phyloP scores from a whole-genome alignment of 2,329 filamentous ascomycete species.

The Aureobasidium leucospermi region DNA sequence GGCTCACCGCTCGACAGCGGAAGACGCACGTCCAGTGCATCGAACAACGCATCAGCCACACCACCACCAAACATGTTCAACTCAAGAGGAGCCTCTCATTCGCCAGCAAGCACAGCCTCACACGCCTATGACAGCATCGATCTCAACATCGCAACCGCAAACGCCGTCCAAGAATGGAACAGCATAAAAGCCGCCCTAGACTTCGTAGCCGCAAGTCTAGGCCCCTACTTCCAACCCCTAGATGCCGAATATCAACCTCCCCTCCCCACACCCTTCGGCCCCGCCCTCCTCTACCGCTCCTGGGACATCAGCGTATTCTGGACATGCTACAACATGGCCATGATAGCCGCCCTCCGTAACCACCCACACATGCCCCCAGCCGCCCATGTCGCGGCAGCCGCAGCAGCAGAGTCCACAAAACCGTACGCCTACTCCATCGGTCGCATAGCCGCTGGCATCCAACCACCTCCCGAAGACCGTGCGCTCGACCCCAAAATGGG shows the following conservation, averaged over 20 bases:
- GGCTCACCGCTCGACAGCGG: constrained; percentile 23
- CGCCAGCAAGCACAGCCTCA: constrained; percentile 8
- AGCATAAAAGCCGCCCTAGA: constrained; percentile 65
- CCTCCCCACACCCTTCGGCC: constrained; percentile 68
- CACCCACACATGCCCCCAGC: constrained; percentile 89
- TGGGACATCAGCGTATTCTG: constrained; percentile 83
- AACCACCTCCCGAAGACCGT: constrained; percentile 38
- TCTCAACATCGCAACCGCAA: constrained; percentile 56
- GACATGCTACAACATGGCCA: constrained; percentile 78
- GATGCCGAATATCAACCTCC: constrained; percentile 58
- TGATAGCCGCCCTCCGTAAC: constrained; percentile 72
- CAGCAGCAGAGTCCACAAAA: constrained; percentile 55
- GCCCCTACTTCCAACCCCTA: constrained; percentile 69
- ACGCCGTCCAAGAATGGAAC: constrained; percentile 73
- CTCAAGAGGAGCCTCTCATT: not conserved
- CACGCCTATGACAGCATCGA: constrained; percentile 45
- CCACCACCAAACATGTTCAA: constrained; percentile 19
- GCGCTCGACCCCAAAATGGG: constrained; percentile 71
- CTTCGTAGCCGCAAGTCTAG: constrained; percentile 57
- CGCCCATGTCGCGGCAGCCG: constrained; percentile 76
- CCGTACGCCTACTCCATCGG: constrained; percentile 28
- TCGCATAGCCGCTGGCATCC: constrained; percentile 52
- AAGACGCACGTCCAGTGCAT: not conserved
- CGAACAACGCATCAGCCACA: not conserved
- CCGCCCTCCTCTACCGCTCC: constrained; percentile 71